Evolutionary conservation across 2,329 filamentous ascomycete genomes (phyloP).

Genomic region (Alternaria solani): DNA sequence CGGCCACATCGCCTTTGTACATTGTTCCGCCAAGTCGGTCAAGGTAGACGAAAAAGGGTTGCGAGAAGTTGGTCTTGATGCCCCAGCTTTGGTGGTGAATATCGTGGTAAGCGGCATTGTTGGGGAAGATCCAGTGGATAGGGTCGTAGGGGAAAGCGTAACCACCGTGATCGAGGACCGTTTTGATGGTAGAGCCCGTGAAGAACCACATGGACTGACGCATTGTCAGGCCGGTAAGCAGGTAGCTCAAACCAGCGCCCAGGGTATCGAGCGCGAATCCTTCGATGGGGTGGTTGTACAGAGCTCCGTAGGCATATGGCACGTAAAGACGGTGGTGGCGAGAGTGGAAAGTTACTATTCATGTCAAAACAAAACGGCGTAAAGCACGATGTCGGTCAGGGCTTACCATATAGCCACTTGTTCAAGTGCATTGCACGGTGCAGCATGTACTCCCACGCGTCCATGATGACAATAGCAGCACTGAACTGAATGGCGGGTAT

Average conservation of each 20-base stretch:
- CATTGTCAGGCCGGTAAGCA: slow-evolving; percentile 80
- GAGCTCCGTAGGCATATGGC: slow-evolving; percentile 93
- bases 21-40: slow-evolving; percentile 82
- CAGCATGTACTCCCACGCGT: slow-evolving; percentile 98
- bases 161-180: slow-evolving; percentile 96
- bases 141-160: slow-evolving; percentile 97
- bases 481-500: slow-evolving; percentile 81
- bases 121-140: slow-evolving; percentile 87
- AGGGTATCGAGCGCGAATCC: slow-evolving; percentile 92
- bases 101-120: slow-evolving; percentile 96
- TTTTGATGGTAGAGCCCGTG: slow-evolving; percentile 88
- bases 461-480: slow-evolving; percentile 77
- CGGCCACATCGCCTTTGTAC: slow-evolving; percentile 72
- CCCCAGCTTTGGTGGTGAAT: slow-evolving; percentile 99
- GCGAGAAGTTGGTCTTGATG: slow-evolving; percentile 93
- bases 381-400: neutral
- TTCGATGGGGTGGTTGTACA: slow-evolving; percentile 96
- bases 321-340: slow-evolving; percentile 97
- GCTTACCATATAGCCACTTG: slow-evolving; percentile 93
- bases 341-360: slow-evolving; percentile 83
- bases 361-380: slow-evolving; percentile 14
- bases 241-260: slow-evolving; percentile 84
- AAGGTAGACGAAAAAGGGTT: slow-evolving; percentile 97
- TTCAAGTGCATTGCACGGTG: slow-evolving; percentile 98
- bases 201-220: slow-evolving; percentile 92